Evolutionary conservation across 495 filamentous ascomycete genomes (phyloP).

Genomic region (Penicillium argentinense): DNA sequence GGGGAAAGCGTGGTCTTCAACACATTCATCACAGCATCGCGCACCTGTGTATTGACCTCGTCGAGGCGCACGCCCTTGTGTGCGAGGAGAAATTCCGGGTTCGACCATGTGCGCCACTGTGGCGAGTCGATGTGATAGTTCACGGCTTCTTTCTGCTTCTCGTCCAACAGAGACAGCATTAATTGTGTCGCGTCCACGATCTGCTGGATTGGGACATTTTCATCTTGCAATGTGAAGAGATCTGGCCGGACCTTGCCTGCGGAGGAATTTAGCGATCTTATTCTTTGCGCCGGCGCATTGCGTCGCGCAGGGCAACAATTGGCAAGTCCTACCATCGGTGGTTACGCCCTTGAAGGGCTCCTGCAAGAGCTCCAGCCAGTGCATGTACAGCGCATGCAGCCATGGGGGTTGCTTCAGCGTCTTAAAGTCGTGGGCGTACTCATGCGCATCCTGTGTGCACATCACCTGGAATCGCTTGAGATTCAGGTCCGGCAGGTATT

Average conservation of each 20-base stretch:
- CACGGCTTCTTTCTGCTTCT: slow-evolving; percentile 46
- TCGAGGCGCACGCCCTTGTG: slow-evolving; percentile 68
- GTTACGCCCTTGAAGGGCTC: slow-evolving; percentile 74
- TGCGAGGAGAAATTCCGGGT: slow-evolving; percentile 66
- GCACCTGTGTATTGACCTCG: slow-evolving; percentile 42
- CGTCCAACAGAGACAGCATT: slow-evolving; percentile 44
- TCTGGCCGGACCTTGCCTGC: slow-evolving; percentile 52
- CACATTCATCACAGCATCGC: slow-evolving; percentile 51
- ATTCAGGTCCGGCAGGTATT: slow-evolving; percentile 61
- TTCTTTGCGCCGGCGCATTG: background rate
- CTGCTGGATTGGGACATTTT: slow-evolving; percentile 54
- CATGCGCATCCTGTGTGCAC: slow-evolving; percentile 61
- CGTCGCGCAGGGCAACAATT: slow-evolving; percentile 1
- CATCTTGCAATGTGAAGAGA: slow-evolving; percentile 61
- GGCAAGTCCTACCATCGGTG: slow-evolving; percentile 55
- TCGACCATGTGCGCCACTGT: slow-evolving; percentile 74
- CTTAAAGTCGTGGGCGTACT: slow-evolving; percentile 63
- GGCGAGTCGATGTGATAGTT: slow-evolving; percentile 65
- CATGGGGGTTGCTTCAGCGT: slow-evolving; percentile 61
- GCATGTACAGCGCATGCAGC: slow-evolving; percentile 64
- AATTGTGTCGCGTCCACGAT: slow-evolving; percentile 52
- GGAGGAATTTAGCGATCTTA: background rate
- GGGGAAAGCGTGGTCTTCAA: slow-evolving; percentile 59
- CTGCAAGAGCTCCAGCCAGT: slow-evolving; percentile 63
- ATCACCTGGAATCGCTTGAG: slow-evolving; percentile 61